Percentiles rank a stretch among this genome's conserved stretches.
Conservation (phyloP, 1,284 basidiomycete genomes). For the Malassezia slooffiae region DNA sequence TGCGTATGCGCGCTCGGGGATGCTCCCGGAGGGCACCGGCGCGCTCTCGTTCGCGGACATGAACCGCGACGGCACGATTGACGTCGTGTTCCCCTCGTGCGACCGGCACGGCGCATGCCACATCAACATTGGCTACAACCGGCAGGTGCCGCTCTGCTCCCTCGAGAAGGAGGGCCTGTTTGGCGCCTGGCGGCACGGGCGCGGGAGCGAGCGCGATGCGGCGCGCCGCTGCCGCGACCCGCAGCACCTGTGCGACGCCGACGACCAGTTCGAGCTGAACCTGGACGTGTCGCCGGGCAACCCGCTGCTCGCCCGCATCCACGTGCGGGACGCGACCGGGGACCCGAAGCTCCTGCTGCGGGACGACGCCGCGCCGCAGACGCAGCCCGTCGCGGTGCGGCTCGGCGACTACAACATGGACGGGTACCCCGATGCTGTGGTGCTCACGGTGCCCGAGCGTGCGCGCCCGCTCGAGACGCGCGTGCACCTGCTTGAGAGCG, state of each 20-base stretch:
- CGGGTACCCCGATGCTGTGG: constrained; percentile 75
- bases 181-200: constrained; percentile 20
- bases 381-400: constrained; percentile 60
- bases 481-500: constrained; percentile 62
- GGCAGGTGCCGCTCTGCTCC: constrained; percentile 71
- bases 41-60: constrained; percentile 82
- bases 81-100: constrained; percentile 84
- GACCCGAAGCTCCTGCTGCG: constrained; percentile 56
- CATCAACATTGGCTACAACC: constrained; percentile 87
- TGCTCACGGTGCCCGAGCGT: constrained; percentile 56
- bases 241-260: constrained; percentile 67
- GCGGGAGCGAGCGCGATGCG: constrained; percentile 8
- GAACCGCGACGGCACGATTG: constrained; percentile 89
- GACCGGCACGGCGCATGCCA: constrained; percentile 57
- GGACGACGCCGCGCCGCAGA: constrained; percentile 59
- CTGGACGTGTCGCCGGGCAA: constrained; percentile 54
- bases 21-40: constrained; percentile 66
- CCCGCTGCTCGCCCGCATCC: constrained; percentile 15
- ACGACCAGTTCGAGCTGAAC: constrained; percentile 69
- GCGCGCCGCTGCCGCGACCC: constrained; percentile 52
- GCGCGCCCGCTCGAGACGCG: constrained; percentile 48
- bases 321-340: constrained; percentile 4
- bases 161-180: constrained; percentile 24
- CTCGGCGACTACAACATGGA: constrained; percentile 86
- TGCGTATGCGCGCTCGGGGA: constrained; percentile 57